Percentiles rank a stretch among this genome's conserved stretches.
Evolutionary conservation across 73 alveolate species (phyloP).

Genomic region (Effrenium voratum): DNA sequence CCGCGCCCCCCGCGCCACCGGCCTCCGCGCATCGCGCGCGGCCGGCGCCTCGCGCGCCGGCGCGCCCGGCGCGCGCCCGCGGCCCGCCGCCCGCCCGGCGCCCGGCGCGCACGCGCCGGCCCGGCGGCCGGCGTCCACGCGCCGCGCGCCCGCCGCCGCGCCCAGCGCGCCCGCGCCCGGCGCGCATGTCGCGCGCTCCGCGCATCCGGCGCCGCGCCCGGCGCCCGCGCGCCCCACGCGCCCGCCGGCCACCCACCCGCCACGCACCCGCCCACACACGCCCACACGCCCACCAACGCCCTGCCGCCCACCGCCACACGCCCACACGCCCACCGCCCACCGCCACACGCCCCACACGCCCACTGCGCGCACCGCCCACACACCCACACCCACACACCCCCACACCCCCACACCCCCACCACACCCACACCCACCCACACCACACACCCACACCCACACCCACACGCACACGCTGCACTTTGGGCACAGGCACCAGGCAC

Average conservation of each 20-base stretch:
- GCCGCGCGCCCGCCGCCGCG: too few species aligned
- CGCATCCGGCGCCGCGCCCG: background rate
- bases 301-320: background rate
- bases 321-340: background rate
- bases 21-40: too few species aligned
- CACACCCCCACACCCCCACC: background rate
- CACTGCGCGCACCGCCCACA: background rate
- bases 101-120: too few species aligned
- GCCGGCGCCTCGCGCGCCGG: too few species aligned
- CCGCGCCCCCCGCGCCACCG: too few species aligned
- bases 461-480: background rate
- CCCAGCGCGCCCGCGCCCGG: too few species aligned
- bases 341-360: background rate
- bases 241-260: background rate
- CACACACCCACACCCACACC: background rate
- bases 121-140: too few species aligned
- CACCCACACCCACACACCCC: background rate
- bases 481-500: background rate
- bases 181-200: background rate
- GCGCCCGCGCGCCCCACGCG: background rate
- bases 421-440: background rate
- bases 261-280: background rate
- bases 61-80: too few species aligned
- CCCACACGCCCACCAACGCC: background rate
- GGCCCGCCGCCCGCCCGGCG: too few species aligned